Conservation (phyloP, 176 grass and related monocot genomes). For the Bonia amplexicaulis region DNA sequence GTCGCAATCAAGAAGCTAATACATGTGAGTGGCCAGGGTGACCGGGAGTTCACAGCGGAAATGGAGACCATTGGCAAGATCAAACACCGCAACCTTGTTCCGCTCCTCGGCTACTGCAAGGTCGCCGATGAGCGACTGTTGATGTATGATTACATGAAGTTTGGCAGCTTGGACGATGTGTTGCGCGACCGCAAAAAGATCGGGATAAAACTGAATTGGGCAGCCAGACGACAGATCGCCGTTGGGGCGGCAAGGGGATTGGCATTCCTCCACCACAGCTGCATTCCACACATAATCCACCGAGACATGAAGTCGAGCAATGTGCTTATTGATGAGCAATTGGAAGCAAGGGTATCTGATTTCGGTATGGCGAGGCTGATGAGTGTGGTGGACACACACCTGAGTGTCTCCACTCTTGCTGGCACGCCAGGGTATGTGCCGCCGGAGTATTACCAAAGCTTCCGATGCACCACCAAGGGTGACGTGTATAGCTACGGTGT, state of each 20-base stretch:
- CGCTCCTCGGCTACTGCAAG: slow-evolving; percentile 91
- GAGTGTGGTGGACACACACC: slow-evolving; percentile 78
- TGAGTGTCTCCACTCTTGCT: slow-evolving; percentile 89
- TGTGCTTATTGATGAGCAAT: slow-evolving; percentile 77
- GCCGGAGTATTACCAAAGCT: slow-evolving; percentile 97
- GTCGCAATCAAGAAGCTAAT: slow-evolving; percentile 94
- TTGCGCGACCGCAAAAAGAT: slow-evolving; percentile 66
- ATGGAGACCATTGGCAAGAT: slow-evolving; percentile 98
- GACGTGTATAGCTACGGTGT: slow-evolving; percentile 96
- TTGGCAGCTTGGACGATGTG: slow-evolving; percentile 88
- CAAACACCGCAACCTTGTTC: slow-evolving; percentile 93
- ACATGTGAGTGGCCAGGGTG: slow-evolving; percentile 92
- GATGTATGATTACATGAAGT: slow-evolving; percentile 95
- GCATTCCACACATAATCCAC: slow-evolving; percentile 92
- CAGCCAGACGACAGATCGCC: slow-evolving; percentile 62
- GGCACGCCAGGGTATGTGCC: slow-evolving; percentile 96
- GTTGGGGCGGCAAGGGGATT: slow-evolving; percentile 81
- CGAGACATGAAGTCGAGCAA: slow-evolving; percentile 98
- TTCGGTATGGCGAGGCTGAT: slow-evolving; percentile 90
- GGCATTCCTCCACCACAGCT: slow-evolving; percentile 93
- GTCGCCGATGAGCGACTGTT: slow-evolving; percentile 72
- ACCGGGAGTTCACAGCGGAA: slow-evolving; percentile 90
- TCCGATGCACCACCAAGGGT: slow-evolving; percentile 86
- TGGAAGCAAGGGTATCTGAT: slow-evolving; percentile 93
- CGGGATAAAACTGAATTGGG: slow-evolving; percentile 66